Percentiles rank a stretch among this genome's conserved stretches.
Evolutionary conservation across 306 rosid genomes (phyloP).

Genomic region (Cucurbita pepo): DNA sequence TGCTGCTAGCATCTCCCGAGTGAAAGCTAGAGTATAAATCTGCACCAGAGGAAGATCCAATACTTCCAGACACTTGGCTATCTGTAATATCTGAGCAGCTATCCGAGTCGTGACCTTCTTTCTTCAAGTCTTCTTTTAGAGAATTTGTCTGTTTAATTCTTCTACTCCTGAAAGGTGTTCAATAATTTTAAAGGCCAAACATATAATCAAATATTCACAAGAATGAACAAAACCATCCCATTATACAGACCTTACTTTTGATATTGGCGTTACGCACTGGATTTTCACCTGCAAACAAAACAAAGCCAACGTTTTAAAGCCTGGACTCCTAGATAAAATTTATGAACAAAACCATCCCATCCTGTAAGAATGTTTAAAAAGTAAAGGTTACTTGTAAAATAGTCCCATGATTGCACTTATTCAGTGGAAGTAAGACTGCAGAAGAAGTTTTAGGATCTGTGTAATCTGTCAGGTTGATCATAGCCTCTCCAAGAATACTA

Average conservation of each 20-base stretch:
- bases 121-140: constrained; percentile 11
- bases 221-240: constrained; percentile 2
- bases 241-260: constrained; percentile 23
- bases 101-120: constrained; percentile 13
- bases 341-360: not conserved
- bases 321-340: not conserved
- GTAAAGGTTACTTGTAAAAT: constrained; percentile 14
- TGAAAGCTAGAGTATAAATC: constrained; percentile 25
- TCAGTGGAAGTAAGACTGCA: constrained; percentile 18
- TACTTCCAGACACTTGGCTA: constrained; percentile 16
- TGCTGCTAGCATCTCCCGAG: constrained; percentile 32
- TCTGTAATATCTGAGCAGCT: constrained; percentile 23
- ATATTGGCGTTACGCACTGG: constrained; percentile 28
- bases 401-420: constrained; percentile 27
- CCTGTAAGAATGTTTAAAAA: not conserved
- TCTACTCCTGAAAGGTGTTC: constrained; percentile 19
- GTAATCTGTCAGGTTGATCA: constrained; percentile 22
- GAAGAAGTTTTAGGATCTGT: constrained; percentile 13
- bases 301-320: not conserved
- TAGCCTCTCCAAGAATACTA: constrained; percentile 30
- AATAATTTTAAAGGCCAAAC: not conserved
- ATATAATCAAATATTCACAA: not conserved
- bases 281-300: constrained; percentile 30
- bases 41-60: constrained; percentile 24
- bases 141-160: constrained; percentile 12